Conservation (phyloP, 1,139 yeast genomes). For the Hansenula anomala region DNA sequence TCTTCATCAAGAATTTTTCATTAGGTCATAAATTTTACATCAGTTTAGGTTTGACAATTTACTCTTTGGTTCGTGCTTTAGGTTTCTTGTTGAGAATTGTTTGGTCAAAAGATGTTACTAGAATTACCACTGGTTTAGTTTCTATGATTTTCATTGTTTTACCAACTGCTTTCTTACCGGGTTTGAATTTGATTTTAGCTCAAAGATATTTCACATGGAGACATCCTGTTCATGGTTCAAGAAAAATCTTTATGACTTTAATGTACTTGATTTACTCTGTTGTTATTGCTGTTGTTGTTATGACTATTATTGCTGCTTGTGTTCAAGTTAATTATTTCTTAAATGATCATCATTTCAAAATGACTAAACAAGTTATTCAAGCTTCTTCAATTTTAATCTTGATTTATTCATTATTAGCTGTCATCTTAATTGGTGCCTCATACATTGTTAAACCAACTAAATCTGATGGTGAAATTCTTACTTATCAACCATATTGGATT, state of each 20-base stretch:
- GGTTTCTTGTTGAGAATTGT: slow-evolving; percentile 60
- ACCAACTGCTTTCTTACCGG: slow-evolving; percentile 51
- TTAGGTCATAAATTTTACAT: slow-evolving; percentile 65
- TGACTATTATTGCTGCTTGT: slow-evolving; percentile 66
- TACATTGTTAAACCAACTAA: slow-evolving; percentile 53
- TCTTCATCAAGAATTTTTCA: slow-evolving; percentile 44
- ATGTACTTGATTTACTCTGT: slow-evolving; percentile 51
- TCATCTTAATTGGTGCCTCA: slow-evolving; percentile 47
- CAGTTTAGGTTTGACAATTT: slow-evolving; percentile 50
- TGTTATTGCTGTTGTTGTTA: slow-evolving; percentile 52
- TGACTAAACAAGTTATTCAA: slow-evolving; percentile 55
- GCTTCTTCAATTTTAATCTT: slow-evolving; percentile 54
- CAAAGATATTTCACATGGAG: slow-evolving; percentile 80
- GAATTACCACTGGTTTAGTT: slow-evolving; percentile 50
- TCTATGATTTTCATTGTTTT: slow-evolving; percentile 57
- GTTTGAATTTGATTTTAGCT: slow-evolving; percentile 62
- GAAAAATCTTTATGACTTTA: slow-evolving; percentile 43
- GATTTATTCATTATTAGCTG: slow-evolving; percentile 54
- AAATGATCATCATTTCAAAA: slow-evolving; percentile 37
- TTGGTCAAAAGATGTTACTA: slow-evolving; percentile 51
- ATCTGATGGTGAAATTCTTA: slow-evolving; percentile 48
- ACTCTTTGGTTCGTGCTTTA: slow-evolving; percentile 46
- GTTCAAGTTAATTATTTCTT: slow-evolving; percentile 59
- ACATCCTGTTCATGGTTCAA: slow-evolving; percentile 71
- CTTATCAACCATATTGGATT: slow-evolving; percentile 79